Conservation (phyloP, 129 eudicot genomes). For the Artemisia tridentata region DNA sequence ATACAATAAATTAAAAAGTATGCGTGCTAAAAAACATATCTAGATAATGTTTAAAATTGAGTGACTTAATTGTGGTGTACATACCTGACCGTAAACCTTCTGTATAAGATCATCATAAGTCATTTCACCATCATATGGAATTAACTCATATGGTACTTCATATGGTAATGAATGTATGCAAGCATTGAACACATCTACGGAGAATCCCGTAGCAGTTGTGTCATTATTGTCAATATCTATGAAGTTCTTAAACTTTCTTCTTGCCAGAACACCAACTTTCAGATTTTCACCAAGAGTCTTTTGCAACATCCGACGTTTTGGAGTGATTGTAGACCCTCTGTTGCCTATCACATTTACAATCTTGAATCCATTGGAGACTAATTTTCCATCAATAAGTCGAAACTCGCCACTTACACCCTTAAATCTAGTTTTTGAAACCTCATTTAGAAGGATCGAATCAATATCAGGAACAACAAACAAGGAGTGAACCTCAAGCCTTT, state of each 20-base stretch:
- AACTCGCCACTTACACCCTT: constrained; percentile 45
- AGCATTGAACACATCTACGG: constrained; percentile 48
- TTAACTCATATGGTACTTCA: constrained; percentile 27
- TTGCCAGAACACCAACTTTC: constrained; percentile 41
- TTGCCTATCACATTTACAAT: constrained; percentile 39
- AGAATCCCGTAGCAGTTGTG: constrained; percentile 34
- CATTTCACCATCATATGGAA: constrained; percentile 22
- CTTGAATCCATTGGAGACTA: constrained; percentile 28
- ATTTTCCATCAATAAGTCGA: constrained; percentile 29
- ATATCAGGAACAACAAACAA: constrained; percentile 16
- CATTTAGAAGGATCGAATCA: constrained; percentile 25
- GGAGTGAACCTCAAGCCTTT: constrained; percentile 20
- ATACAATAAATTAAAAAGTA: no score
- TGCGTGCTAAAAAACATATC: no score
- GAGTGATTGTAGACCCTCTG: constrained; percentile 19
- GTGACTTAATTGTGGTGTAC: no score
- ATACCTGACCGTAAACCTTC: constrained; percentile 23
- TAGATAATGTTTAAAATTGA: no score
- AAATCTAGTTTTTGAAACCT: constrained; percentile 31
- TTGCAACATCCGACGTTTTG: constrained; percentile 20
- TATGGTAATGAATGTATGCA: constrained; percentile 30
- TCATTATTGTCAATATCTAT: constrained; percentile 15
- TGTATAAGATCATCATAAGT: constrained; percentile 40
- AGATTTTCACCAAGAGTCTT: constrained; percentile 25
- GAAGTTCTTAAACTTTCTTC: constrained; percentile 23